These are phyloP conservation scores for Candida anglica DNA, from an alignment of 805 yeast species.

Conservation along the genomic window DNA sequence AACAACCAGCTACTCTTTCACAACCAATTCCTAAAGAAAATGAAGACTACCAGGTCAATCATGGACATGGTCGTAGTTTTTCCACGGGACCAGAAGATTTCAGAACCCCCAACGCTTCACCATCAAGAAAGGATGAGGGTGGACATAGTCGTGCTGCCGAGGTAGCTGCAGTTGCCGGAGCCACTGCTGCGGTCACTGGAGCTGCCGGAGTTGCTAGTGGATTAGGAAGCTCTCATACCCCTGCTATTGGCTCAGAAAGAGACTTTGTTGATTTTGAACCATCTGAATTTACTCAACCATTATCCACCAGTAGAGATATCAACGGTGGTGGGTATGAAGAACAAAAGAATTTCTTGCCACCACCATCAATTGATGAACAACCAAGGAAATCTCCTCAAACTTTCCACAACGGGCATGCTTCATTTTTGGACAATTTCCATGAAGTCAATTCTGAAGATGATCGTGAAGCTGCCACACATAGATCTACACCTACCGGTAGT, in stretches of 20 bases:
- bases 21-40: conserved; percentile 15
- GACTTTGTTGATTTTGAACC: conserved; percentile 6
- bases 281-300: not conserved
- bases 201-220: conserved; percentile 6
- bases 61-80: conserved; percentile 31
- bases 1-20: conserved; percentile 3
- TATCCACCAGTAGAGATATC: not conserved
- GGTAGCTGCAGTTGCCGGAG: conserved; percentile 5
- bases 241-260: conserved; percentile 11
- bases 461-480: conserved; percentile 13
- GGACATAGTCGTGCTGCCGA: not conserved
- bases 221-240: conserved; percentile 11
- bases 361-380: conserved; percentile 3
- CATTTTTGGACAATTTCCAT: conserved; percentile 21
- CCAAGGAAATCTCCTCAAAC: conserved; percentile 2
- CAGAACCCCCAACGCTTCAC: conserved; percentile 26
- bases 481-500: conserved; percentile 6
- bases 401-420: conserved; percentile 10
- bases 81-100: conserved; percentile 33
- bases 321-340: not conserved
- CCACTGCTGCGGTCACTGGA: conserved; percentile 4
- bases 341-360: not conserved
- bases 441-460: no score
- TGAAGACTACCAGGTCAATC: conserved; percentile 7
- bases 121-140: conserved; percentile 11